These are phyloP conservation scores for Penicillium janthinellum DNA, from an alignment of 2,329 filamentous ascomycete genomes.

Conservation along the genomic window DNA sequence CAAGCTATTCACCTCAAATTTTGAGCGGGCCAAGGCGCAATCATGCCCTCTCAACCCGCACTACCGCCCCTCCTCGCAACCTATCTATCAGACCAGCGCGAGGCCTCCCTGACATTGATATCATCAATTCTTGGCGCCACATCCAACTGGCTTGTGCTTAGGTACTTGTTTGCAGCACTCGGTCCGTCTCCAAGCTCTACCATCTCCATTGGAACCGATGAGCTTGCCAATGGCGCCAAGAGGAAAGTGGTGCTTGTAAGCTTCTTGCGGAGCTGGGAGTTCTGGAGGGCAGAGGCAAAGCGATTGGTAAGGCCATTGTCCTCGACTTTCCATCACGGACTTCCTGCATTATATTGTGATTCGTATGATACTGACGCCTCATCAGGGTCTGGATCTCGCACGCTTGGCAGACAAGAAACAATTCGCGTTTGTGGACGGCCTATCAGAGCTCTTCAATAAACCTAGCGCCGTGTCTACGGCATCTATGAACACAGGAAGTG, in stretches of 20 bases:
- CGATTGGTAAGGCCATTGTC: constrained; percentile 60
- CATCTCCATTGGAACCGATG: constrained; percentile 26
- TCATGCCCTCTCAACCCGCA: constrained; percentile 44
- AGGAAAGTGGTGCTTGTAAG: constrained; percentile 73
- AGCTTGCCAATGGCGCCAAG: constrained; percentile 34
- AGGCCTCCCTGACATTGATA: constrained; percentile 45
- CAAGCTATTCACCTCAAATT: background rate
- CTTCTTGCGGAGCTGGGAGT: constrained; percentile 75
- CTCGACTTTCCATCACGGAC: background rate
- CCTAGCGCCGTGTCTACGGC: constrained; percentile 16
- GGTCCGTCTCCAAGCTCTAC: constrained; percentile 21
- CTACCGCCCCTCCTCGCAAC: constrained; percentile 44
- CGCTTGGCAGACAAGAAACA: constrained; percentile 58
- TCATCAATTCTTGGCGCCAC: constrained; percentile 51
- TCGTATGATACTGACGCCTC: background rate
- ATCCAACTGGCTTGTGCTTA: constrained; percentile 59
- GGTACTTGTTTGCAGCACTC: constrained; percentile 54
- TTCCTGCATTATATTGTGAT: constrained; percentile 1
- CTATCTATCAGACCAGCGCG: constrained; percentile 39
- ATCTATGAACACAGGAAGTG: constrained; percentile 16
- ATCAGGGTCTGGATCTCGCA: constrained; percentile 70
- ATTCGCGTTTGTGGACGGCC: constrained; percentile 75
- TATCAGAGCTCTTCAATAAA: constrained; percentile 59
- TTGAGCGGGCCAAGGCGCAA: constrained; percentile 7
- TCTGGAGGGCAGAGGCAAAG: constrained; percentile 73